Evolutionary conservation across 805 yeast genomes (phyloP).

Genomic region (Ogataea glucozyma): DNA sequence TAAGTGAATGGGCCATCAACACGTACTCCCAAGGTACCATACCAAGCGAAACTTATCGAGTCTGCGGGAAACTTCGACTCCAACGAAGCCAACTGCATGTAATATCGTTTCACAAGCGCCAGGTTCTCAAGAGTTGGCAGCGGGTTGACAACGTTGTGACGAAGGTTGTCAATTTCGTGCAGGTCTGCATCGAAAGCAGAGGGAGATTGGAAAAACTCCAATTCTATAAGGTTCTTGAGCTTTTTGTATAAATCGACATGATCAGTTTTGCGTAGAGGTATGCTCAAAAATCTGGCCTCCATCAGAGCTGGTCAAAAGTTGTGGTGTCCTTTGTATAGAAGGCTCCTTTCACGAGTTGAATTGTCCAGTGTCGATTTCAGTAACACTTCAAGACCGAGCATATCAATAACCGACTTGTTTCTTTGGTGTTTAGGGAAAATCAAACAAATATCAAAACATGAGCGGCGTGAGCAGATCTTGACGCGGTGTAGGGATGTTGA

Average conservation of each 20-base stretch:
- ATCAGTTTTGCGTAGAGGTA: slow-evolving; percentile 42
- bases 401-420: no score
- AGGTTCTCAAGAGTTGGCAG: slow-evolving; percentile 36
- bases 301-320: no score
- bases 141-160: slow-evolving; percentile 43
- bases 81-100: slow-evolving; percentile 44
- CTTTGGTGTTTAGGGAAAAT: background rate
- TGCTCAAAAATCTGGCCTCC: slow-evolving; percentile 36
- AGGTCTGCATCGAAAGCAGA: slow-evolving; percentile 35
- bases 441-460: slow-evolving; percentile 8
- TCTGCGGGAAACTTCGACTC: slow-evolving; percentile 64
- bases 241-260: slow-evolving; percentile 36
- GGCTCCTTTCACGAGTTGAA: no score
- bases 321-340: no score
- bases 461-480: background rate
- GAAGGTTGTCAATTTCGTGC: slow-evolving; percentile 41
- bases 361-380: no score
- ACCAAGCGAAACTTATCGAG: slow-evolving; percentile 68
- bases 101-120: slow-evolving; percentile 46
- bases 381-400: no score
- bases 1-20: slow-evolving; percentile 47
- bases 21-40: slow-evolving; percentile 60
- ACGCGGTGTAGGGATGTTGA: slow-evolving; percentile 2
- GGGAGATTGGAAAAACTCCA: slow-evolving; percentile 41
- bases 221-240: slow-evolving; percentile 39